Evolutionary conservation across 495 filamentous ascomycete genomes (phyloP).

Genomic region (Podospora fimiseda): DNA sequence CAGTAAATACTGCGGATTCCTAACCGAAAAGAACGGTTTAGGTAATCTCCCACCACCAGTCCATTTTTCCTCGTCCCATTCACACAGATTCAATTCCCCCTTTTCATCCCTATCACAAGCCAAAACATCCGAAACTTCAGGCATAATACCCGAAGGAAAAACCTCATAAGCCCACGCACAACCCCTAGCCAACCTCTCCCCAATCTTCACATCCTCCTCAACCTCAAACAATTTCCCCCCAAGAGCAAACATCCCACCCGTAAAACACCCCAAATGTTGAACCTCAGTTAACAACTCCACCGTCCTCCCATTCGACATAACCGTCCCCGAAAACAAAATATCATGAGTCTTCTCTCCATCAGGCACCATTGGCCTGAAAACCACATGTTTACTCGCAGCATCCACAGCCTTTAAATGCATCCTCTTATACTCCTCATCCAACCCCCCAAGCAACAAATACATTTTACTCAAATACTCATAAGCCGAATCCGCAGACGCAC

Average conservation of each 20-base stretch:
- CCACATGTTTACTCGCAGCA: constrained; percentile 54
- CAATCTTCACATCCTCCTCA: constrained; percentile 67
- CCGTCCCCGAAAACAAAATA: constrained; percentile 58
- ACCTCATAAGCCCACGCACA: constrained; percentile 88
- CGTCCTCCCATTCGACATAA: constrained; percentile 16
- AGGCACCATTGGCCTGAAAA: constrained; percentile 62
- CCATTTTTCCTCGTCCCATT: constrained; percentile 26
- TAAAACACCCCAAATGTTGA: constrained; percentile 64
- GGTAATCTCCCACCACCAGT: constrained; percentile 46
- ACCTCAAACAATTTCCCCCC: constrained; percentile 70
- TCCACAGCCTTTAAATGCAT: constrained; percentile 53
- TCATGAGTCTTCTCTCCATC: too few relatives aligned
- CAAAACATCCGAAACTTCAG: constrained; percentile 60
- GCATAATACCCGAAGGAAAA: constrained; percentile 81
- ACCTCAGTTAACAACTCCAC: constrained; percentile 30
- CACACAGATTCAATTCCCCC: constrained; percentile 10
- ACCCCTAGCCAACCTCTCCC: constrained; percentile 74
- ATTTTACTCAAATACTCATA: constrained; percentile 88
- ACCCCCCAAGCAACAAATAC: constrained; percentile 39
- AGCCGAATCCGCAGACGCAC: constrained; percentile 67
- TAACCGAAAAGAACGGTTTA: constrained; percentile 42
- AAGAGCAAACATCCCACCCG: constrained; percentile 86
- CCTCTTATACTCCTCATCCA: constrained; percentile 34
- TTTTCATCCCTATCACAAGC: constrained; percentile 14
- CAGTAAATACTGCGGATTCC: constrained; percentile 37